phyloP scores from a whole-genome alignment of 768 basidiomycete species.

The Cantharellus anzutake region DNA sequence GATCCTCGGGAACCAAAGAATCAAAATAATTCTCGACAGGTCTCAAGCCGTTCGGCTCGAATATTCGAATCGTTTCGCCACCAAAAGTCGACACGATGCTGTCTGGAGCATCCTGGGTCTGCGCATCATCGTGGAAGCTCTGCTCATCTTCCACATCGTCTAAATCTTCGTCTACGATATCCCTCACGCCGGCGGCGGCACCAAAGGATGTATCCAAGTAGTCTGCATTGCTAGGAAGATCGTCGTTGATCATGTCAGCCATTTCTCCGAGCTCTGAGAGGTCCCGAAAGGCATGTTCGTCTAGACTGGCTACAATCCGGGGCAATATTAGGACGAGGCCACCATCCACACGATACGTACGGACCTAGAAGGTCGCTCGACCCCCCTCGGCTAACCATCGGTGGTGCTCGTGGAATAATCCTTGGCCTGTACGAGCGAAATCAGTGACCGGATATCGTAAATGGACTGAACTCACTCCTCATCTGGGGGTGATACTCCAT shows the following conservation, averaged over 20 bases:
- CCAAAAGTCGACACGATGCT: constrained; percentile 40
- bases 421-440: not conserved
- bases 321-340: not conserved
- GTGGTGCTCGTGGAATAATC: not conserved
- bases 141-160: constrained; percentile 36
- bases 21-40: constrained; percentile 60
- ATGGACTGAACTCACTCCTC: not conserved
- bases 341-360: constrained; percentile 6
- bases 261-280: constrained; percentile 59
- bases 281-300: constrained; percentile 61
- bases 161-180: constrained; percentile 46
- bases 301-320: constrained; percentile 26
- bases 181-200: constrained; percentile 54
- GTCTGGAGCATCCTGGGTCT: constrained; percentile 12
- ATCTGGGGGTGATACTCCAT: constrained; percentile 16
- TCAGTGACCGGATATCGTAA: too few relatives aligned
- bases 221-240: constrained; percentile 73
- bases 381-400: not conserved
- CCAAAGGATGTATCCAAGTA: constrained; percentile 76
- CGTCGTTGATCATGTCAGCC: constrained; percentile 81
- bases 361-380: constrained; percentile 12
- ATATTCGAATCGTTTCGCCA: constrained; percentile 72
- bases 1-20: constrained; percentile 34
- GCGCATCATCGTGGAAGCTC: constrained; percentile 6
- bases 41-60: constrained; percentile 42